These are phyloP conservation scores for Fusarium bulbicola DNA, from an alignment of 2,329 filamentous ascomycete species.

Conservation along the genomic window DNA sequence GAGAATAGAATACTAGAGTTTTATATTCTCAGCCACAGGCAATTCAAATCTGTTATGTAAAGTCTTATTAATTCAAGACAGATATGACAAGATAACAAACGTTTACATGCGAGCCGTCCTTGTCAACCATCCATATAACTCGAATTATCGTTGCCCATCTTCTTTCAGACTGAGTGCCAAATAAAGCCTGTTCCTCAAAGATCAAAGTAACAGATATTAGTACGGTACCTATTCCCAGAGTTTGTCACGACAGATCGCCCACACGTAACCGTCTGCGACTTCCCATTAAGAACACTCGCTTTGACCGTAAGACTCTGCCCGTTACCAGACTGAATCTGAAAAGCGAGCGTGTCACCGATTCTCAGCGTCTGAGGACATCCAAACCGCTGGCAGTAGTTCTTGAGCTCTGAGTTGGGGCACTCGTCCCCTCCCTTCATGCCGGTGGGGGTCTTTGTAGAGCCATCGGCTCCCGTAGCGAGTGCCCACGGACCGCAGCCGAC, in stretches of 20 bases:
- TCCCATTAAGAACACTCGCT: neutral
- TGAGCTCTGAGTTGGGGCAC: neutral
- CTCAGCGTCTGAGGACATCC: neutral
- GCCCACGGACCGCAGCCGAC: neutral
- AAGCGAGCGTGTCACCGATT: neutral
- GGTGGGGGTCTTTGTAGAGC: neutral
- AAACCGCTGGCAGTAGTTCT: neutral
- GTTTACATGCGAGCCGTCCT: too few relatives aligned
- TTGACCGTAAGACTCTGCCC: neutral
- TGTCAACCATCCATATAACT: too few relatives aligned
- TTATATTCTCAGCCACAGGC: too few relatives aligned
- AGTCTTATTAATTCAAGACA: too few relatives aligned
- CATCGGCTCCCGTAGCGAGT: rapidly evolving
- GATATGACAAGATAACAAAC: too few relatives aligned
- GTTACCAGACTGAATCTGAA: neutral
- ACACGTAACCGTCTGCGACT: neutral
- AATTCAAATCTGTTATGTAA: too few relatives aligned
- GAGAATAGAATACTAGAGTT: too few relatives aligned
- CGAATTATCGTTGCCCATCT: too few relatives aligned
- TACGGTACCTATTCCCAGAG: neutral
- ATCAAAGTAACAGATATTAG: neutral
- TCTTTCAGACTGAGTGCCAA: neutral
- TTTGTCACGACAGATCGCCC: neutral
- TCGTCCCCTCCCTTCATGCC: neutral
- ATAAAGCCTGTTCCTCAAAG: neutral